Base-by-base conservation (phyloP, 2,329 filamentous ascomycete genomes). In the Epichloe uncinata region DNA sequence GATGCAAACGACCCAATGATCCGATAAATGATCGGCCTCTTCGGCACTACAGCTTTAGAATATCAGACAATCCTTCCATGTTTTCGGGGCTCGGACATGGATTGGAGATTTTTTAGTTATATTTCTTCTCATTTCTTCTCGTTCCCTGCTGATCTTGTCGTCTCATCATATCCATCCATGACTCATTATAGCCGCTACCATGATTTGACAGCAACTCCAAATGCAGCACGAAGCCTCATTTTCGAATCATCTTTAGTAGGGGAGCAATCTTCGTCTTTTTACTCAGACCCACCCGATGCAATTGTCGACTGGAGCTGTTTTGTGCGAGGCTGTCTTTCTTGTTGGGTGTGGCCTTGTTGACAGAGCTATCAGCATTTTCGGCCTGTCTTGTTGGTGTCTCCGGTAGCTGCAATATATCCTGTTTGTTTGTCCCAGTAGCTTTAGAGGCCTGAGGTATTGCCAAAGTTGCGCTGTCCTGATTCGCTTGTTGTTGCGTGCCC, bases 281-380 rank as follows among this genome's bases (percentile, higher is more conserved):
- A 63, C 74, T 77, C 55, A 77, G 60, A 3, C 74, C 74, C 49
- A 78, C 73, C 15, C 74, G 67, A 53, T 72, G 74, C 15, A 68
- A 54, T 15, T 72, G 71, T 53, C 70, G 73, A 13, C 57, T 55
- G 5, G 50, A 36, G 33, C 33, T 34, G 48, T 57, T 57, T 13
- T 52, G 50, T 41, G 53, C 47, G 47, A 48, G 41, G 33, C 40
- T 46, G 47, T 47, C 48, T 38, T 48, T 57, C 13, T 52, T 57
- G 30, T 13, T 43, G 49, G 48, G 52, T 46, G 16, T 18, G 37
- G 36, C 16, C 7, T 44, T 35, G 22, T 30, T 33, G 8, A 15
- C 22, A 12, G 41, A 36, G 33, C 9, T n/a, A 16, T 44, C 37
- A 16, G 30, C 43, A 18, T n/a, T 11, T 4, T 50, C 42, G n/a